Conservation (phyloP, 371 early-diverging fungal genomes). For the Syncephalastrum contaminatum region DNA sequence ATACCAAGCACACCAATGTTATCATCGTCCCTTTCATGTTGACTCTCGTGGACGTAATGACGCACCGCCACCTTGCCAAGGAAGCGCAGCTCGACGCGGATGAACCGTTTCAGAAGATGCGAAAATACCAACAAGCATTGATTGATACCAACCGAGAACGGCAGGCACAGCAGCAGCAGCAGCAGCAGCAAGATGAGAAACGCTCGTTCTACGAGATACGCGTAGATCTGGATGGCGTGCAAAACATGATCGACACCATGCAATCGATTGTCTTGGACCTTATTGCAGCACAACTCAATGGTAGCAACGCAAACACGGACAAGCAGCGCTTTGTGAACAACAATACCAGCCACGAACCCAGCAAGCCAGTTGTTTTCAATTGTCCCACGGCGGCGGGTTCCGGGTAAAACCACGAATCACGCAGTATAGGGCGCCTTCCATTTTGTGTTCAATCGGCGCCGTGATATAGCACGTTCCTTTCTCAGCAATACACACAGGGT, state of each 20-base stretch:
- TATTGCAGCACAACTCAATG: conserved; percentile 20
- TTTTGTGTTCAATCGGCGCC: conserved; percentile 1
- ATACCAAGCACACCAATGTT: conserved; percentile 10
- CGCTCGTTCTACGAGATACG: conserved; percentile 15
- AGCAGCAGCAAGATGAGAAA: not conserved
- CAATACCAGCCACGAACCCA: no score
- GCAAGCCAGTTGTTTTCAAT: no score
- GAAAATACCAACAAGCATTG: conserved; percentile 16
- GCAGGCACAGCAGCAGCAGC: not conserved
- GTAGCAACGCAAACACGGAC: not conserved
- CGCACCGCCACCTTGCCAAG: conserved; percentile 9
- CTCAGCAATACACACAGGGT: no score
- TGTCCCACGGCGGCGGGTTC: no score
- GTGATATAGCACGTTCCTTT: no score
- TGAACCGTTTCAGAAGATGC: conserved; percentile 10
- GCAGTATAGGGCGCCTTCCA: not conserved
- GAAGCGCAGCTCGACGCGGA: conserved; percentile 5
- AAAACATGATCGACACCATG: conserved; percentile 21
- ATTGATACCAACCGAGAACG: conserved; percentile 7
- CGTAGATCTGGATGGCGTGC: conserved; percentile 21
- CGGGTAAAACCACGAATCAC: no score
- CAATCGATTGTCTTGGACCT: conserved; percentile 20
- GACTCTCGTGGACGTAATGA: conserved; percentile 9
- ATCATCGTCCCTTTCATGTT: conserved; percentile 27
- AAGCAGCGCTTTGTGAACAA: not conserved